Evolutionary conservation across 306 rosid genomes (phyloP).

Genomic region (Cucumis hystrix): DNA sequence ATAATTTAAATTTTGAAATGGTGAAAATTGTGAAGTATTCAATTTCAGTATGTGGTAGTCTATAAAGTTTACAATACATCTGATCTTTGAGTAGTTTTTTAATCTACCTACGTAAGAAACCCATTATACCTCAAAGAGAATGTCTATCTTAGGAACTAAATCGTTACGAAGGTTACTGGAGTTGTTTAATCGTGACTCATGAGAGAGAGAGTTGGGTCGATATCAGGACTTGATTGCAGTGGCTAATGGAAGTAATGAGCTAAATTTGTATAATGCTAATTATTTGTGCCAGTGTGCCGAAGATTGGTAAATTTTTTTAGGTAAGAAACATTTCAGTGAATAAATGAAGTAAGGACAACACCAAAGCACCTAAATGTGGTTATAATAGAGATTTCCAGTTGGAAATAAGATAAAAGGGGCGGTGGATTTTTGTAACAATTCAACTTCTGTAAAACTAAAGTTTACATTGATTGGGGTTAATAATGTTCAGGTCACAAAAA

Average conservation of each 20-base stretch:
- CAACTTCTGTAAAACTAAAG: background rate
- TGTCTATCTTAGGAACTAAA: background rate
- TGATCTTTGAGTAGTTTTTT: background rate
- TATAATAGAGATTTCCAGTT: too few species aligned
- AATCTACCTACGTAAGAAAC: background rate
- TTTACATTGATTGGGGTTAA: background rate
- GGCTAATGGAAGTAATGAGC: background rate
- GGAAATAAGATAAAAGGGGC: too few species aligned
- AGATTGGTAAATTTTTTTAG: too few species aligned
- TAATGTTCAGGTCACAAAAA: conserved; percentile 50
- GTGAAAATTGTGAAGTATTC: background rate
- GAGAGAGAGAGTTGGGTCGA: background rate
- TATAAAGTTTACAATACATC: background rate
- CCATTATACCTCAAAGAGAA: background rate
- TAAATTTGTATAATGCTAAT: background rate
- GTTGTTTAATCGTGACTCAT: background rate
- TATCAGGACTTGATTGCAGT: background rate
- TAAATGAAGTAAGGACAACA: too few species aligned
- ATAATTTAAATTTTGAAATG: background rate
- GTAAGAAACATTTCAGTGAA: too few species aligned
- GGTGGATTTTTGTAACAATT: background rate
- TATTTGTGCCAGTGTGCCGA: background rate
- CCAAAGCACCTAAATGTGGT: too few species aligned
- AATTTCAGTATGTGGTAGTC: background rate
- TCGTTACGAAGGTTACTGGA: background rate